These are phyloP conservation scores for Triticum dicoccoides DNA, from an alignment of 176 grass and related monocot species.

Conservation along the genomic window DNA sequence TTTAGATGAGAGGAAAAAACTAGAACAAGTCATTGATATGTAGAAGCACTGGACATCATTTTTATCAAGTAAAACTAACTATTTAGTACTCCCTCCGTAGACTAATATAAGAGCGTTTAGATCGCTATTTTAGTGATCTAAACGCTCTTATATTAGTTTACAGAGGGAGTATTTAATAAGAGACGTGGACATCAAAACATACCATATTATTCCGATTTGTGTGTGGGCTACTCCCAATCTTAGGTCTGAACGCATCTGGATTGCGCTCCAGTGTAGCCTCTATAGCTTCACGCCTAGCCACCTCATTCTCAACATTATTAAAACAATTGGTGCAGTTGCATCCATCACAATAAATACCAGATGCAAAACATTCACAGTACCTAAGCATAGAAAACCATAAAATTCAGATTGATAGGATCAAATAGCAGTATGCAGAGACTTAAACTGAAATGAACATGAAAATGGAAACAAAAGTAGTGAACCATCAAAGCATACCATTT, in stretches of 20 bases:
- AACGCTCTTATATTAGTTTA: no score
- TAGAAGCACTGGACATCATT: not conserved
- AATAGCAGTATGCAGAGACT: conserved; percentile 3
- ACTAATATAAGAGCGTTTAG: no score
- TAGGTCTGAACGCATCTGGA: conserved; percentile 94
- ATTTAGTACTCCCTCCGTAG: not conserved
- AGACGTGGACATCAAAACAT: conserved; percentile 45
- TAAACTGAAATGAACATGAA: not conserved
- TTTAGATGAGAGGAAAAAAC: not conserved
- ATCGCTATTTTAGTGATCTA: no score
- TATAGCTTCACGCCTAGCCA: conserved; percentile 77
- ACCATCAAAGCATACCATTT: not conserved
- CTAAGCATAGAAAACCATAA: conserved; percentile 41
- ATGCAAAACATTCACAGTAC: conserved; percentile 98
- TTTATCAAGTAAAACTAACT: conserved; percentile 21
- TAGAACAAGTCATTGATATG: conserved; percentile 8
- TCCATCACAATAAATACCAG: conserved; percentile 85
- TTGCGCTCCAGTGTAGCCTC: conserved; percentile 90
- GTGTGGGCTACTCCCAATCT: conserved; percentile 92
- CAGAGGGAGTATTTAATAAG: not conserved
- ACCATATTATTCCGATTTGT: conserved; percentile 59
- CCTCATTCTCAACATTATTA: conserved; percentile 90
- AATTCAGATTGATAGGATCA: conserved; percentile 22
- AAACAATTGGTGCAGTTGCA: conserved; percentile 95
- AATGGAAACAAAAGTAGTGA: not conserved